phyloP scores from a whole-genome alignment of 148 eudicot genomes.

The Cornus florida region DNA sequence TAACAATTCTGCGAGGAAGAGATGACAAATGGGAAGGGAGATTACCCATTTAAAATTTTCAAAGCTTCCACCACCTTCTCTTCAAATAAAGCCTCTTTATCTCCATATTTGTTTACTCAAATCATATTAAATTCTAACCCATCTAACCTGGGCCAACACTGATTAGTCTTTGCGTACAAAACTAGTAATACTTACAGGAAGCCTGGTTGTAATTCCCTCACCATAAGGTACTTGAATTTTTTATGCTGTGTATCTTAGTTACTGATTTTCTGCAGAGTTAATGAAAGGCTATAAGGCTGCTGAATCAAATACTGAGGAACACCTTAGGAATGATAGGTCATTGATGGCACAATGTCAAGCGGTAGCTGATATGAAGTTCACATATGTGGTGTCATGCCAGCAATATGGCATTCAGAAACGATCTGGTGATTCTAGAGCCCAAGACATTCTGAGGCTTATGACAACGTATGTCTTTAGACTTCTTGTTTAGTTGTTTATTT shows the following conservation, averaged over 20 bases:
- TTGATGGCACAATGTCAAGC: constrained; percentile 62
- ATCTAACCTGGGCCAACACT: background rate
- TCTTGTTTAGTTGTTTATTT: constrained; percentile 3
- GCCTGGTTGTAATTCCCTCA: background rate
- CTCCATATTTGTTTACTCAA: no score
- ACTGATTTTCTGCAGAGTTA: constrained; percentile 35
- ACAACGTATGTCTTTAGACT: constrained; percentile 38
- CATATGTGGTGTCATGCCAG: constrained; percentile 73
- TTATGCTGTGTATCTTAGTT: background rate
- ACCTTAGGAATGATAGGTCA: constrained; percentile 43
- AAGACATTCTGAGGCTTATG: constrained; percentile 68
- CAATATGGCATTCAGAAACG: constrained; percentile 63
- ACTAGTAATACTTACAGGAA: background rate
- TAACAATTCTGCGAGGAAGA: no score
- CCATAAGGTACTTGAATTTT: background rate
- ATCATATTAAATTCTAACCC: no score
- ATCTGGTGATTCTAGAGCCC: constrained; percentile 55
- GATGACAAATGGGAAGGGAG: no score
- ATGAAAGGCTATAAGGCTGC: constrained; percentile 74
- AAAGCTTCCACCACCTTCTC: no score
- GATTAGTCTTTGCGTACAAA: background rate
- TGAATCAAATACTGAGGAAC: constrained; percentile 50
- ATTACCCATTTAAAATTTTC: no score
- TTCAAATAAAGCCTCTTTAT: no score
- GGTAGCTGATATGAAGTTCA: constrained; percentile 70